These are phyloP conservation scores for Kluyveromyces marxianus DNA, from an alignment of 1,139 yeast species.

Conservation along the genomic window DNA sequence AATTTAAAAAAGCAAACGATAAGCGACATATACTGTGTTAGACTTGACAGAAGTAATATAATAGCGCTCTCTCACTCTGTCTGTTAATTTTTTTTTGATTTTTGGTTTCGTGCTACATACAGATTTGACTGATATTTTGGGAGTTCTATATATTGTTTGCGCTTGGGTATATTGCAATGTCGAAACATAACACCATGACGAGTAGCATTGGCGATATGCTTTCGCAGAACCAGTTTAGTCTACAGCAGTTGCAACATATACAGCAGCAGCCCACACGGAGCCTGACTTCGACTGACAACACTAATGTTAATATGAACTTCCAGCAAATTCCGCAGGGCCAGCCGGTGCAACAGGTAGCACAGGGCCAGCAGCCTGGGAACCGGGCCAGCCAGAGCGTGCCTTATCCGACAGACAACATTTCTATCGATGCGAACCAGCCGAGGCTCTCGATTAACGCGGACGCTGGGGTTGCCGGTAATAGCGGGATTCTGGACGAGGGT, in stretches of 20 bases:
- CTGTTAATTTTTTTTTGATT: no score
- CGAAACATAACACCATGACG: constrained; percentile 34
- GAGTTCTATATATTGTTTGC: neutral
- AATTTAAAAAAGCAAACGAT: no score
- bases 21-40: no score
- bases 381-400: constrained; percentile 9
- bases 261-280: constrained; percentile 26
- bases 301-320: constrained; percentile 17
- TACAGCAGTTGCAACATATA: constrained; percentile 31
- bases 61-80: no score
- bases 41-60: no score
- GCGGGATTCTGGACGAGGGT: constrained; percentile 1
- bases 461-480: neutral
- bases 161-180: constrained; percentile 15
- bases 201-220: constrained; percentile 31
- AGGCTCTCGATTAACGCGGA: neutral
- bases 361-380: constrained; percentile 3
- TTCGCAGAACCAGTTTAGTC: constrained; percentile 34
- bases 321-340: constrained; percentile 18
- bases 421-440: constrained; percentile 3
- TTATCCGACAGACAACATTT: constrained; percentile 7
- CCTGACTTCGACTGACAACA: constrained; percentile 9
- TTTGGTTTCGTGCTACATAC: no score
- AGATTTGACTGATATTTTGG: no score
- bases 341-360: constrained; percentile 7